Conservation (phyloP, 2,329 filamentous ascomycete species). For the Colletotrichum eleusines region DNA sequence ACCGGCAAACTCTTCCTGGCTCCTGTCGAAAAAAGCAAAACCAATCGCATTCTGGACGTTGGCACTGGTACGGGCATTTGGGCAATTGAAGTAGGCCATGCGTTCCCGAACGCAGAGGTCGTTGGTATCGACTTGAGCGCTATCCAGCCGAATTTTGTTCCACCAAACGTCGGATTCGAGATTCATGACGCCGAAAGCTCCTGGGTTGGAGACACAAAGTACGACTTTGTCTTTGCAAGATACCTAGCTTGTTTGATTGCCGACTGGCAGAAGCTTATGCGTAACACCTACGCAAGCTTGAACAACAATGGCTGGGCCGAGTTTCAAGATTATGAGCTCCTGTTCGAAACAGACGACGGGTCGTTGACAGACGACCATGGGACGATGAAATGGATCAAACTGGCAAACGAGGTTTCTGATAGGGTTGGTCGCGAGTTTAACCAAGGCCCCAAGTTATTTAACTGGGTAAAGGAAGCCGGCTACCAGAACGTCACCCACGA, state of each 20-base stretch:
- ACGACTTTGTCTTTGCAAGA: conserved; percentile 49
- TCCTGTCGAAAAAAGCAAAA: conserved; percentile 18
- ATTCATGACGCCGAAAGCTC: conserved; percentile 72
- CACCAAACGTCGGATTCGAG: conserved; percentile 73
- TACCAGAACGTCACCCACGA: conserved; percentile 52
- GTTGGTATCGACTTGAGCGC: conserved; percentile 34
- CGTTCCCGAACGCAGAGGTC: conserved; percentile 16
- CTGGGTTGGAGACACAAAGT: conserved; percentile 53
- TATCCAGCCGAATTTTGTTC: conserved; percentile 54
- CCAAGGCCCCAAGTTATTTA: conserved; percentile 45
- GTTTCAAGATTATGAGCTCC: conserved; percentile 47
- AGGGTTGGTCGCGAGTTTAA: conserved; percentile 44
- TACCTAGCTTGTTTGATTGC: conserved; percentile 19
- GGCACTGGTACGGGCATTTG: no score
- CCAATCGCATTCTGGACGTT: conserved; percentile 59
- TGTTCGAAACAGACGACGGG: conserved; percentile 47
- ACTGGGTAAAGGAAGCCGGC: conserved; percentile 51
- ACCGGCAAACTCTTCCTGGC: conserved; percentile 23
- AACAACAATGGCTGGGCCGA: conserved; percentile 53
- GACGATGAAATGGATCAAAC: conserved; percentile 44
- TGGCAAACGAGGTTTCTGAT: conserved; percentile 39
- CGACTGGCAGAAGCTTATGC: conserved; percentile 22
- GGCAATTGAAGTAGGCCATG: conserved; percentile 19
- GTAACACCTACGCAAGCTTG: conserved; percentile 45
- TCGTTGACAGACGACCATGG: conserved; percentile 44